Percentiles rank a stretch among this genome's conserved stretches.
These are phyloP conservation scores for Hirsutella minnesotensis DNA, from an alignment of 2,329 filamentous ascomycete species.

Conservation along the genomic window DNA sequence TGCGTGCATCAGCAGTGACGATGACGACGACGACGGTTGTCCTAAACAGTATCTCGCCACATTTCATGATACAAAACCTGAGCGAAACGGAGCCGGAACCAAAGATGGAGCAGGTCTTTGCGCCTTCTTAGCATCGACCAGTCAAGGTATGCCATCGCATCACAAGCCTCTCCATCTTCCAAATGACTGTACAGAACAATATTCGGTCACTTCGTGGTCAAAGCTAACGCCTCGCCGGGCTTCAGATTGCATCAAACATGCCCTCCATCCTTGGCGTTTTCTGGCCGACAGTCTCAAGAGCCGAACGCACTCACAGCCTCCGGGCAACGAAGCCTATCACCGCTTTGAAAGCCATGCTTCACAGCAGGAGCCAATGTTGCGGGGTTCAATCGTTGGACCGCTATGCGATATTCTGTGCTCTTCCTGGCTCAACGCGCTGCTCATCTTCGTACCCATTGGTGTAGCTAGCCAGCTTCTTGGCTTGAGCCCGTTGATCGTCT, in stretches of 20 bases:
- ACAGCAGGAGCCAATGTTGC: background rate
- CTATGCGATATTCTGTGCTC: conserved; percentile 17
- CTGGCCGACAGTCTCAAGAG: background rate
- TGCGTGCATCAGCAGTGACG: background rate
- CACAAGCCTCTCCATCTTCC: too few relatives aligned
- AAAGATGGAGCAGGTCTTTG: background rate
- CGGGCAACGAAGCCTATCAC: background rate
- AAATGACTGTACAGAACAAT: too few relatives aligned
- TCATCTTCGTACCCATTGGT: conserved; percentile 61
- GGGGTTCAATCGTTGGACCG: background rate
- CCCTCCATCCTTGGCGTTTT: background rate
- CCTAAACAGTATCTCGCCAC: background rate
- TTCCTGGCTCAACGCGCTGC: conserved; percentile 49
- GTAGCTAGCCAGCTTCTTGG: conserved; percentile 38
- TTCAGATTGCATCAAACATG: background rate
- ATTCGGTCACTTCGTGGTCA: too few relatives aligned
- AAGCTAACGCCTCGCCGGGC: background rate
- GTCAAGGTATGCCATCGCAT: background rate
- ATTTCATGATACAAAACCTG: background rate
- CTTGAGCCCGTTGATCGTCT: conserved; percentile 29
- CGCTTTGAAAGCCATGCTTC: background rate
- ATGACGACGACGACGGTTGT: background rate
- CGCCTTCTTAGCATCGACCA: background rate
- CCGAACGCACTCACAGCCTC: background rate
- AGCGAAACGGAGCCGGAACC: background rate